Percentiles rank a stretch among this genome's conserved stretches.
phyloP scores from a whole-genome alignment of 805 yeast genomes.

The Kodamaea nitidulidarum region DNA sequence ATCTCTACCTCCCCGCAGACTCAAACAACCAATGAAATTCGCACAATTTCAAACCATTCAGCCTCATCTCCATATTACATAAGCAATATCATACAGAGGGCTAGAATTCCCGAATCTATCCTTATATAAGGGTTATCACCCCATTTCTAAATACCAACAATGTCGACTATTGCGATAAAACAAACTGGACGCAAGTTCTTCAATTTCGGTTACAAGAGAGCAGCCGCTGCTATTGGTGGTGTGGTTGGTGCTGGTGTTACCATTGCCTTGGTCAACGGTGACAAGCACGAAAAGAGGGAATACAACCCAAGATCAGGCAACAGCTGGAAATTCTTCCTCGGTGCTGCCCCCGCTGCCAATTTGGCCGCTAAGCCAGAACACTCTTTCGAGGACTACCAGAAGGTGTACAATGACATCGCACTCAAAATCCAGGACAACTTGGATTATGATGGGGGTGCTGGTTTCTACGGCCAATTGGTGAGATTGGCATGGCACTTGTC shows the following conservation, averaged over 20 bases:
- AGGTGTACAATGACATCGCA: constrained; percentile 72
- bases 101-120: neutral
- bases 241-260: constrained; percentile 22
- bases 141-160: constrained; percentile 2
- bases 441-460: constrained; percentile 33
- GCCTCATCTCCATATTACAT: too few species aligned
- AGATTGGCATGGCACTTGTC: constrained; percentile 40
- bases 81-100: neutral
- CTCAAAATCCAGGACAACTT: constrained; percentile 16
- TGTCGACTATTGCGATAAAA: constrained; percentile 12
- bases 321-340: constrained; percentile 8
- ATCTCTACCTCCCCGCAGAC: too few species aligned
- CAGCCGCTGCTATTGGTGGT: constrained; percentile 16
- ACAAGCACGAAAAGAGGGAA: constrained; percentile 13
- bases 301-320: constrained; percentile 10
- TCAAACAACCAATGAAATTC: too few species aligned
- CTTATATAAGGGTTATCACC: neutral
- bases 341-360: constrained; percentile 8
- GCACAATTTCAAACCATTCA: too few species aligned
- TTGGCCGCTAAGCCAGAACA: constrained; percentile 27
- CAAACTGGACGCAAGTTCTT: constrained; percentile 6
- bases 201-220: constrained; percentile 2
- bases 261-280: constrained; percentile 15
- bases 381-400: constrained; percentile 53
- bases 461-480: constrained; percentile 33